Conservation (phyloP, 139 green algal species). For the Desmodesmus armatus region DNA sequence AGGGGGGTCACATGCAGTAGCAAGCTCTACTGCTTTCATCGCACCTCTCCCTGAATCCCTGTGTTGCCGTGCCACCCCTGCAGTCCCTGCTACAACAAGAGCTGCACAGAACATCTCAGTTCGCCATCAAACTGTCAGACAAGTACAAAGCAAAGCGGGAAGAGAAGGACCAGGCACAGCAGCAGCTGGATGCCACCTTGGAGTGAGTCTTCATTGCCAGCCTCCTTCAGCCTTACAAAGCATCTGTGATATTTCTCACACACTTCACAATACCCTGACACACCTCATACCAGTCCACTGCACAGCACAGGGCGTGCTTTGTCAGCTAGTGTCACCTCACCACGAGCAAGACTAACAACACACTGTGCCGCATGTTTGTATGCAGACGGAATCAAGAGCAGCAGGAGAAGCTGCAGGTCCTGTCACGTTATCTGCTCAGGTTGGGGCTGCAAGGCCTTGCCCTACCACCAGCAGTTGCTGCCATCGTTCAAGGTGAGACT, state of each 20-base stretch:
- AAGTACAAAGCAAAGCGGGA: constrained; percentile 22
- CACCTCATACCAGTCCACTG: background rate
- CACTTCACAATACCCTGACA: background rate
- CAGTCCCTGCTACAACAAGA: constrained; percentile 36
- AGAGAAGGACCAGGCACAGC: background rate
- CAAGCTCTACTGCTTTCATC: background rate
- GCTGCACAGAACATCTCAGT: constrained; percentile 30
- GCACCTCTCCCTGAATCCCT: background rate
- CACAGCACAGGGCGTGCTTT: background rate
- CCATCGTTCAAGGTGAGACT: background rate
- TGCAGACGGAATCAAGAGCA: constrained; percentile 11
- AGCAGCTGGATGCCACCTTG: background rate
- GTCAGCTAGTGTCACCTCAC: background rate
- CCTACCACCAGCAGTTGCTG: constrained; percentile 15
- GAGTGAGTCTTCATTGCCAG: background rate
- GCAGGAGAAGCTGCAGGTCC: constrained; percentile 6
- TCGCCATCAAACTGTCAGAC: constrained; percentile 8
- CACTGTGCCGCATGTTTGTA: background rate
- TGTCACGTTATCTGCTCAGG: background rate
- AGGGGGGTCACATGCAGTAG: background rate
- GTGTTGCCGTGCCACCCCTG: background rate
- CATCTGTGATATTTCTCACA: background rate
- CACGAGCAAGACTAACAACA: background rate
- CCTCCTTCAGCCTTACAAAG: background rate
- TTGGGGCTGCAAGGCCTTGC: background rate